Base-by-base conservation (phyloP, 768 basidiomycete species). In the Pleurotus giganteus region DNA sequence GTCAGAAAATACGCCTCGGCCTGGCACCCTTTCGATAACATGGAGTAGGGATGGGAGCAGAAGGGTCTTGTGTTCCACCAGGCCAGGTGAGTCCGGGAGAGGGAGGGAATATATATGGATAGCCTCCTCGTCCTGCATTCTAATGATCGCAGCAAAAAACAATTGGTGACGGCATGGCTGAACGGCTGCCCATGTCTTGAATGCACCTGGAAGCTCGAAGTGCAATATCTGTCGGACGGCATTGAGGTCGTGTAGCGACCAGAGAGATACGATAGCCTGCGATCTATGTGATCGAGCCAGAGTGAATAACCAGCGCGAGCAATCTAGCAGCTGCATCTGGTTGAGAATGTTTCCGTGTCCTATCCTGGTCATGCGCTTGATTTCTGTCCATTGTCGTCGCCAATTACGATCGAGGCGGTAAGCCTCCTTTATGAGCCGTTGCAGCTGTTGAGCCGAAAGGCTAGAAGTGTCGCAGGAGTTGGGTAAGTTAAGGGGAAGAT, bases 391-490 rank as follows among this genome's bases (percentile, higher is more conserved):
- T 13, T 67, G 63, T 36, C 69, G 65, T 37, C 67, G 64, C 83
- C 83, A 85, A 55, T 79, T 82, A 42, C 62, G 67, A 43, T 84
- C 79, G 17, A 85, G 67, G 28, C 69, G 75, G 54, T 84, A 63
- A 8, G 81, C 76, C 29, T 66, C 68, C 15, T 79, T 71, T 3
- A 71, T 70, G 34, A 69, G 69, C 13, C 62, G 61, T 60, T 78
- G 78, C 54, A 84, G 65, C 52, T 74, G 65, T 19, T 65, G 45
- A 19, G 70, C 75, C 1, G 76, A 61, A 6, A 83, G 67, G 5
- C 69, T 53, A n/a, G 58, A 54, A 6, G 70, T 58, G 53, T 66
- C 60, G 12, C 55, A 59, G 46, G 74, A 67, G 13, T 61, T 56
- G 26, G 77, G 73, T 0, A 79, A 61, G 62, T 82, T 77, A 53